phyloP scores from a whole-genome alignment of 805 yeast species.

The Myxozyma vanderwaltii region DNA sequence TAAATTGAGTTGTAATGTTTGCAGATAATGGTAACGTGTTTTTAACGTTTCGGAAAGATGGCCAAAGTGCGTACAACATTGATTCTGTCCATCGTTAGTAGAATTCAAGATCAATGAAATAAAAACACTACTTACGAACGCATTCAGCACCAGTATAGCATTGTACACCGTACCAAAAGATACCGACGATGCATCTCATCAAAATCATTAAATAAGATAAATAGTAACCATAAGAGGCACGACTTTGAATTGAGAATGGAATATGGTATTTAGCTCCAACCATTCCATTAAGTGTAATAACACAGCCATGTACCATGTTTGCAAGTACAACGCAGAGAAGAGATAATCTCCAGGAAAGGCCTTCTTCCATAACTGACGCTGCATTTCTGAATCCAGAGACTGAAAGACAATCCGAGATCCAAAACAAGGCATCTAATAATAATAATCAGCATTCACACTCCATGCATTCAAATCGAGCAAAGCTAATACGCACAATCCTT shows the following conservation, averaged over 20 bases:
- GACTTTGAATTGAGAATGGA: conserved; percentile 73
- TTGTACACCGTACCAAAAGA: conserved; percentile 89
- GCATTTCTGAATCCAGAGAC: conserved; percentile 51
- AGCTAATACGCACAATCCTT: conserved; percentile 17
- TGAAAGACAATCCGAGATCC: conserved; percentile 39
- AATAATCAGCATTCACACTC: neutral
- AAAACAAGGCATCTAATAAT: conserved; percentile 37
- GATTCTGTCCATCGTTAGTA: conserved; percentile 45
- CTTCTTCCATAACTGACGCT: conserved; percentile 48
- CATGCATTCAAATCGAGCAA: neutral
- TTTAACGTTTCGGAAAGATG: conserved; percentile 42
- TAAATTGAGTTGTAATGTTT: conserved; percentile 50
- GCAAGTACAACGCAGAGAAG: conserved; percentile 51
- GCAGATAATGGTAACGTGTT: conserved; percentile 45
- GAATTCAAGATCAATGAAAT: conserved; percentile 59
- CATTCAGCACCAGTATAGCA: conserved; percentile 84
- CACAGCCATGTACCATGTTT: conserved; percentile 46
- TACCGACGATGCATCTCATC: conserved; percentile 84
- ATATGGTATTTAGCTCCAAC: conserved; percentile 52
- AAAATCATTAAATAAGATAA: conserved; percentile 72
- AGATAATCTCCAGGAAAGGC: conserved; percentile 50
- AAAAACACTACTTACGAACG: conserved; percentile 44
- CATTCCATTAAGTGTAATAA: conserved; percentile 51
- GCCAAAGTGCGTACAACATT: conserved; percentile 77
- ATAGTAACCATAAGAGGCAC: conserved; percentile 88